These are phyloP conservation scores for Avena eriantha DNA, from an alignment of 176 grass and related monocot species.

Conservation along the genomic window DNA sequence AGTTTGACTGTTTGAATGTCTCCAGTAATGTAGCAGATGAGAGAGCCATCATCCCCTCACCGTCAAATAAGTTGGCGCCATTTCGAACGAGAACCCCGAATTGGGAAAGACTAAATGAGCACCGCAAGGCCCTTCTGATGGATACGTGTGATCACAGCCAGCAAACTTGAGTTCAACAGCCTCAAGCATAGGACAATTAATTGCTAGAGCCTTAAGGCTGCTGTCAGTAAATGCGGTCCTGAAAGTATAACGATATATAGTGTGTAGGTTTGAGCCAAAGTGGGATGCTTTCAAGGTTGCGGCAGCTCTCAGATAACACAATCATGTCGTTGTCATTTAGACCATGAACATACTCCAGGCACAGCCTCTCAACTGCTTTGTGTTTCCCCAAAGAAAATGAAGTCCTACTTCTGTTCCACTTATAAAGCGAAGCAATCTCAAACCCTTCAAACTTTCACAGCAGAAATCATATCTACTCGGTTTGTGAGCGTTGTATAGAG, in stretches of 20 bases:
- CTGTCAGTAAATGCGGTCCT: conserved; percentile 43
- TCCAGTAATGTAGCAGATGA: conserved; percentile 35
- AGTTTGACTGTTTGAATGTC: conserved; percentile 39
- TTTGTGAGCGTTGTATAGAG: not conserved
- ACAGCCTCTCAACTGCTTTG: not conserved
- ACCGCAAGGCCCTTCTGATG: conserved; percentile 40
- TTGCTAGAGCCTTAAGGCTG: conserved; percentile 43
- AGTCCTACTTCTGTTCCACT: not conserved
- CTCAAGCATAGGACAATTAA: conserved; percentile 42
- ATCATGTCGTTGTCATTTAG: conserved; percentile 2
- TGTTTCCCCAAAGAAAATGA: not conserved
- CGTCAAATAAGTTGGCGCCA: conserved; percentile 50
- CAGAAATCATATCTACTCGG: not conserved
- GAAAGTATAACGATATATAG: not conserved
- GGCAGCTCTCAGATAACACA: not conserved
- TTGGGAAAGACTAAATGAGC: conserved; percentile 47
- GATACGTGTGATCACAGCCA: conserved; percentile 22
- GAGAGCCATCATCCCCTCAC: conserved; percentile 46
- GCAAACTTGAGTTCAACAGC: conserved; percentile 44
- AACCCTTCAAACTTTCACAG: conserved; percentile 29
- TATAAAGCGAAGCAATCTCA: not conserved
- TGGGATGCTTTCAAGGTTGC: not conserved
- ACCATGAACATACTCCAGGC: too few species aligned
- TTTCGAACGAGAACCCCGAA: conserved; percentile 50
- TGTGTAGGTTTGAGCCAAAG: too few species aligned